Percentiles rank a stretch among this genome's conserved stretches.
phyloP scores from a whole-genome alignment of 192 early-diverging fungal genomes.

The Umbelopsis vinacea region DNA sequence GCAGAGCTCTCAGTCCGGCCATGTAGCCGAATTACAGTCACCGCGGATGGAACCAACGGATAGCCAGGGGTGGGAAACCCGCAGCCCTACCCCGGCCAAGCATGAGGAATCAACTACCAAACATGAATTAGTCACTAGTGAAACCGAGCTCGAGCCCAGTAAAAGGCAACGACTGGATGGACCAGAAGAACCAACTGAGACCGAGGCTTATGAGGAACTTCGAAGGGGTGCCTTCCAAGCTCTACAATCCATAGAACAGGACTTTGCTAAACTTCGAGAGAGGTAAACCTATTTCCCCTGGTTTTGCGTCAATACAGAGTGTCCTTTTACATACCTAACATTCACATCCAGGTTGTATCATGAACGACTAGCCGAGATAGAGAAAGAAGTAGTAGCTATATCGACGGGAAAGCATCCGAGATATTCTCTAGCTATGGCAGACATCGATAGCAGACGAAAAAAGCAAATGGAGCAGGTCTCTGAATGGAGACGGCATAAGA shows the following conservation, averaged over 20 bases:
- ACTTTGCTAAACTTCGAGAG: constrained; percentile 11
- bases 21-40: neutral
- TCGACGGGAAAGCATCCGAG: neutral
- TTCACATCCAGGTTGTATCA: neutral
- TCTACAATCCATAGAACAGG: constrained; percentile 1
- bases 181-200: neutral
- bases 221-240: neutral
- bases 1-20: neutral
- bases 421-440: neutral
- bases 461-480: neutral
- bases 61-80: neutral
- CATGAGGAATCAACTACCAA: neutral
- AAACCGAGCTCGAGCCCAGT: neutral
- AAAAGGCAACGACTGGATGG: neutral
- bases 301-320: too few species aligned
- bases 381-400: constrained; percentile 16
- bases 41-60: neutral
- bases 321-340: too few species aligned
- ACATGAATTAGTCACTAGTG: neutral
- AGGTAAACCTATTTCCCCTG: neutral
- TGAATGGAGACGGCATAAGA: neutral
- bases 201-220: constrained; percentile 13
- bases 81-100: neutral
- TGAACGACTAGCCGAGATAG: constrained; percentile 6
- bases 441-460: neutral